Evolutionary conservation across 441 rosid genomes (phyloP).

Genomic region (Populus hybrid): DNA sequence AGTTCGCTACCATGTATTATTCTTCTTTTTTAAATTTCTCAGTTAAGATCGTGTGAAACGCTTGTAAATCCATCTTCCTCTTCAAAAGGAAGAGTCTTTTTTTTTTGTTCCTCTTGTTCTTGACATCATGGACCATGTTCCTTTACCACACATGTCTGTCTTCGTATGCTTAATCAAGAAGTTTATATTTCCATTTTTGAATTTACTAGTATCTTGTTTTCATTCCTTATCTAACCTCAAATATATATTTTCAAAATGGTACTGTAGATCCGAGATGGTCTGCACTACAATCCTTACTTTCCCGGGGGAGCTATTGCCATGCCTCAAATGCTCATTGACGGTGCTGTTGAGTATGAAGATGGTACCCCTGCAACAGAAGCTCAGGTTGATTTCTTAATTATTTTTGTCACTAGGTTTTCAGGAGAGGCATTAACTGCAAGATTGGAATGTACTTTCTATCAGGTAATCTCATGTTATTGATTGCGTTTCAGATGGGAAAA

Average conservation of each 20-base stretch:
- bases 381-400: slow-evolving; percentile 48
- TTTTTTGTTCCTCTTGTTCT: background rate
- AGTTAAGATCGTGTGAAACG: background rate
- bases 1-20: background rate
- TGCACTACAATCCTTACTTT: slow-evolving; percentile 97
- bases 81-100: background rate
- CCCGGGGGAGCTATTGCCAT: slow-evolving; percentile 99
- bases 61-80: background rate
- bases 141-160: background rate
- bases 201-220: background rate
- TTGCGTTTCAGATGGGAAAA: slow-evolving; percentile 86
- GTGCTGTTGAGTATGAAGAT: slow-evolving; percentile 97
- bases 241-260: background rate
- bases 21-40: background rate
- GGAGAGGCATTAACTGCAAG: slow-evolving; percentile 8
- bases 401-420: background rate
- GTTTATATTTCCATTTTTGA: background rate
- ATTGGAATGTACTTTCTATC: background rate
- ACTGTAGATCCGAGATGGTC: slow-evolving; percentile 83
- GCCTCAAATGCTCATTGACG: slow-evolving; percentile 98
- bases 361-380: slow-evolving; percentile 97
- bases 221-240: background rate
- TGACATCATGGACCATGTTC: background rate
- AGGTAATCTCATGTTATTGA: background rate
- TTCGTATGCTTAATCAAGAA: background rate